Evolutionary conservation across 2,329 filamentous ascomycete species (phyloP), one percentile per base, ranked within the genome.

Genomic region (Claviceps maximensis): DNA sequence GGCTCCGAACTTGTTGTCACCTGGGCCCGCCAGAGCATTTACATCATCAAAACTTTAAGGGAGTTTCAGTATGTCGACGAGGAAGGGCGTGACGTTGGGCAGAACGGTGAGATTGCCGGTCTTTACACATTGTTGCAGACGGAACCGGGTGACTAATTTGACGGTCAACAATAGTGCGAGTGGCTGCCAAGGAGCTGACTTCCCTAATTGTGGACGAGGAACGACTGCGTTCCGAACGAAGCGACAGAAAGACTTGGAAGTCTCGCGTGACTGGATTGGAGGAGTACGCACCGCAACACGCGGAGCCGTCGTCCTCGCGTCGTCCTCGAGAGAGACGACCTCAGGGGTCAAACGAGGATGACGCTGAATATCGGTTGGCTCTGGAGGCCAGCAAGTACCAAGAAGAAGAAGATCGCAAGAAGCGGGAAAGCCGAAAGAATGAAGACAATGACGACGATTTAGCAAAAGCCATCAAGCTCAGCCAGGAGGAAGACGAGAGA

Each of bases 31-130:
- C 94, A 97, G 74, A 97, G 95, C 67, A 84, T 96, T 59, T 98
- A 95, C 71, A 93, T 98, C 70, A 95, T 98, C 75, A 97, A 96
- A 76, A 98, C 93, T 31, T 71, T 98, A 67, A 86, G 93, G 65
- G 93, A 98, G 70, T 98, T 98, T 63, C 87, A 93, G 65, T 95
- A 97, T 67, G 81, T 95, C 51, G 93, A 98, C 60, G 93, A 98
- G 64, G 93, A 98, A 58, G 89, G 90, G 48, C 82, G 86, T 58
- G 93, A 98, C 66, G 93, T 98, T 49, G 93, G 93, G 53, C 89
- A 95, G 65, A 97, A 96, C 71, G 91, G 93, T 96, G 74, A 60
- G 82, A 70, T 27, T 17, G 36, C 29, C 25, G 19, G 45, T 12
- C 42, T 21, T 9, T 27, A 17, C 13, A 10, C 23, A 21, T 17